Conservation (phyloP, 805 yeast species). For the Suhomyces sp. region DNA sequence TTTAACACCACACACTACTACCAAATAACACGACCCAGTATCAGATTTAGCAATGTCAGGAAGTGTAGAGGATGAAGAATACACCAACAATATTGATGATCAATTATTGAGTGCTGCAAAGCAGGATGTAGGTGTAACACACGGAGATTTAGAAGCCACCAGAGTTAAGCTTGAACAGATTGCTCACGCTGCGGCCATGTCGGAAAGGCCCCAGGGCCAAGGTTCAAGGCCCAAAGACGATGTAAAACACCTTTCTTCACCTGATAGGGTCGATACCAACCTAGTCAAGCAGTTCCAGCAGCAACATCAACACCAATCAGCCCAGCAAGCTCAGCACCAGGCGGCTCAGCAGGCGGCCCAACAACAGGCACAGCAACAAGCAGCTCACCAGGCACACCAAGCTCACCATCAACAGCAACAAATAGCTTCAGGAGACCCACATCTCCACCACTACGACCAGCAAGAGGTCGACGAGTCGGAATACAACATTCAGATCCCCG, state of each 20-base stretch:
- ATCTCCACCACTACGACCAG: constrained; percentile 13
- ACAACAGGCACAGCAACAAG: neutral
- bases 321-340: neutral
- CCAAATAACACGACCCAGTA: constrained; percentile 9
- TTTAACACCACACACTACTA: constrained; percentile 20
- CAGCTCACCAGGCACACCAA: constrained; percentile 1
- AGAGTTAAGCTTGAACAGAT: constrained; percentile 32
- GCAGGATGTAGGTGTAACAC: constrained; percentile 22
- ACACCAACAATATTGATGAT: constrained; percentile 39
- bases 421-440: constrained; percentile 6
- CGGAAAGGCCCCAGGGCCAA: constrained; percentile 3
- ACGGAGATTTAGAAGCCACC: constrained; percentile 8
- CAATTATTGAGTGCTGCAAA: constrained; percentile 40
- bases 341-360: neutral
- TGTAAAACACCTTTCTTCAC: neutral
- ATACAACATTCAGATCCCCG: constrained; percentile 46
- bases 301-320: neutral
- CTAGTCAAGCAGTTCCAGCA: constrained; percentile 4
- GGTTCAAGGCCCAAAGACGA: constrained; percentile 1
- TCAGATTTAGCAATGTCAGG: constrained; percentile 4
- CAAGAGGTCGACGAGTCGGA: constrained; percentile 35
- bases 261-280: neutral
- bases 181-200: constrained; percentile 25
- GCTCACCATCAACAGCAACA: constrained; percentile 13
- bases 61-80: constrained; percentile 20